Base-by-base conservation (phyloP, 2,329 filamentous ascomycete genomes). In the Fusarium metavorans region DNA sequence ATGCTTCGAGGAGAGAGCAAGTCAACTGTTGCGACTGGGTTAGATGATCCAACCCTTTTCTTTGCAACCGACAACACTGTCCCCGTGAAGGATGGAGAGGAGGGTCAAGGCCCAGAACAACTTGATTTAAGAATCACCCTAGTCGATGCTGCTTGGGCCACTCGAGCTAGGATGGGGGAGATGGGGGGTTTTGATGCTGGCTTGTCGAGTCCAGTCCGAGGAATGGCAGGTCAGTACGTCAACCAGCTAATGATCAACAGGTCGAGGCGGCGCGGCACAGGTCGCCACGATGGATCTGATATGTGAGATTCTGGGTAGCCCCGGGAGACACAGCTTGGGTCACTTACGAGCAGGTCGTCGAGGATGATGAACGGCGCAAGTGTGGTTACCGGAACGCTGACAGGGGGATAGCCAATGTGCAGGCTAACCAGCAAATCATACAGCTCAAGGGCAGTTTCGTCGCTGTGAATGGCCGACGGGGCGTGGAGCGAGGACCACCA, bases 341-440 rank as follows among this genome's bases (percentile, higher is more conserved):
- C 74, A 68, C 66, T 68, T 50, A 59, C 35, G 68, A 68, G 50
- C 61, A 71, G 57, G 64, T 70, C 66, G 72, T 70, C 66, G 74
- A 77, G 32, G 60, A 68, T 71, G 68, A 66, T 70, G 71, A 68
- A 65, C 63, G 73, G 65, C 63, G 69, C 37, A 66, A 73, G 69
- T 73, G 63, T 67, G 66, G 64, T 74, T 68, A 69, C 61, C 50
- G 61, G 72, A 68, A 63, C 54, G 74, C 30, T 59, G 68, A 66
- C 77, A 77, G 74, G 48, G 43, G 77, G 77, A 77, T 68, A 63
- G 23, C 57, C 63, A 67, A 68, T 62, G 56, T 73, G 74, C 73
- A 78, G 75, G 65, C 66, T 66, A 66, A 39, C 64, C 54, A 70
- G 67, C 77, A 78, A 78, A 78, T 78, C 77, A 78, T 66, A 76